Conservation (phyloP, 768 basidiomycete species). For the Amanita inopinata region DNA sequence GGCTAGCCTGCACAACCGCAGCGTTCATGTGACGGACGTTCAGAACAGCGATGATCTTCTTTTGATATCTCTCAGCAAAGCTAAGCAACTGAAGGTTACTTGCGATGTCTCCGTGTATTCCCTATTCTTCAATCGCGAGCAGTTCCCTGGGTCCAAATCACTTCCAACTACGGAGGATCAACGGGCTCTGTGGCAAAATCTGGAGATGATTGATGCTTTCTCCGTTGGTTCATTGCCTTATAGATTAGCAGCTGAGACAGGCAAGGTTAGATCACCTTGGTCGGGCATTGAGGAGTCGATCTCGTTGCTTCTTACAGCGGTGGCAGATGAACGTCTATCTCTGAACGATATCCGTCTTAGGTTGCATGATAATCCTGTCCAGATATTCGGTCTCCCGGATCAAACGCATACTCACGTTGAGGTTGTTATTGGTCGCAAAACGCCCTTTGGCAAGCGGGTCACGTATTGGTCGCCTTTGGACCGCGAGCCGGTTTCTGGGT, state of each 20-base stretch:
- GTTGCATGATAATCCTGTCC: slow-evolving; percentile 84
- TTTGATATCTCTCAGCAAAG: slow-evolving; percentile 90
- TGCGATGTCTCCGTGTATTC: slow-evolving; percentile 93
- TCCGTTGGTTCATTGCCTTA: slow-evolving; percentile 84
- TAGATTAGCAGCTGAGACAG: slow-evolving; percentile 54
- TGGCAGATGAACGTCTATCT: slow-evolving; percentile 67
- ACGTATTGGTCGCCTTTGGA: slow-evolving; percentile 80
- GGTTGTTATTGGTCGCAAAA: slow-evolving; percentile 76
- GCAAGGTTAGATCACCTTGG: slow-evolving; percentile 49
- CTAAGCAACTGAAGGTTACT: slow-evolving; percentile 86
- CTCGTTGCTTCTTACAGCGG: slow-evolving; percentile 81
- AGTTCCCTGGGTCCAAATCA: slow-evolving; percentile 54
- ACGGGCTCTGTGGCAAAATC: slow-evolving; percentile 73
- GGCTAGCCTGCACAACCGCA: slow-evolving; percentile 85
- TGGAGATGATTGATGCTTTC: slow-evolving; percentile 82
- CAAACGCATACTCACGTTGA: slow-evolving; percentile 84
- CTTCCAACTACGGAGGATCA: slow-evolving; percentile 76
- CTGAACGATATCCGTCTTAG: slow-evolving; percentile 76
- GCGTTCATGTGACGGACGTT: slow-evolving; percentile 87
- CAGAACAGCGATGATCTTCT: slow-evolving; percentile 78
- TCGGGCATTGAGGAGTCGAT: slow-evolving; percentile 85
- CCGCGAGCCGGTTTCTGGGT: slow-evolving; percentile 50
- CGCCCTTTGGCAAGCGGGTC: slow-evolving; percentile 39
- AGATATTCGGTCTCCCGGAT: slow-evolving; percentile 87
- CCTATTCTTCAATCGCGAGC: slow-evolving; percentile 75